Percentiles rank a stretch among this genome's conserved stretches.
These are phyloP conservation scores for Pyrus bretschneideri DNA, from an alignment of 306 rosid species.

Conservation along the genomic window DNA sequence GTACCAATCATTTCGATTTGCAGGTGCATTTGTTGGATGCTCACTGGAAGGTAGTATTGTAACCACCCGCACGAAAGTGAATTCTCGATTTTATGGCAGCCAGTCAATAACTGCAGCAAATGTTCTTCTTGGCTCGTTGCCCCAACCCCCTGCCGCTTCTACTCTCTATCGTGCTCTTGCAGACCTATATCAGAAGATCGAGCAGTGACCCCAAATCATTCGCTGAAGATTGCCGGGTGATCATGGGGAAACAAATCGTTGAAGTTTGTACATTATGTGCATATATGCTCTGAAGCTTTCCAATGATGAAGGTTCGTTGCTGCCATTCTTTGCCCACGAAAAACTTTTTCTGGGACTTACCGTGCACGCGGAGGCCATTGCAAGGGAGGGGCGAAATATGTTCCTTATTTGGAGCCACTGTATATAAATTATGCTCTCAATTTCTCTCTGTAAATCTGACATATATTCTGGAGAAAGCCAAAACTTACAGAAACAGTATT, in stretches of 20 bases:
- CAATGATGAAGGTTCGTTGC: slow-evolving; percentile 23
- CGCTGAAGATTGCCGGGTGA: neutral
- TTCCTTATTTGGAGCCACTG: slow-evolving; percentile 3
- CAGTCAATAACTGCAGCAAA: slow-evolving; percentile 68
- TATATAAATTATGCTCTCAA: neutral
- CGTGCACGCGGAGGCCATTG: neutral
- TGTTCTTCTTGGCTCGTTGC: slow-evolving; percentile 77
- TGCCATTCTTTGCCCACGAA: slow-evolving; percentile 39
- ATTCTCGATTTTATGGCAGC: slow-evolving; percentile 74
- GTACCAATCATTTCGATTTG: slow-evolving; percentile 8
- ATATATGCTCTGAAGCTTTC: slow-evolving; percentile 23
- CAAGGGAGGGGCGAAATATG: neutral
- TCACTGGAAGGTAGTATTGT: slow-evolving; percentile 88
- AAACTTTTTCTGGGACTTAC: slow-evolving; percentile 3
- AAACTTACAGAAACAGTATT: neutral
- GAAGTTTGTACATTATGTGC: slow-evolving; percentile 20
- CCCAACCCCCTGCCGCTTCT: slow-evolving; percentile 89
- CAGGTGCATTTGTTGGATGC: slow-evolving; percentile 98
- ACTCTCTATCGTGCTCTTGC: slow-evolving; percentile 67
- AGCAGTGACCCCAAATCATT: slow-evolving; percentile 14
- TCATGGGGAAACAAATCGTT: neutral
- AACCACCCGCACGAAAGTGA: slow-evolving; percentile 55
- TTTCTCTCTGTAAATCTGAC: neutral
- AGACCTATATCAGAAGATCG: slow-evolving; percentile 59
- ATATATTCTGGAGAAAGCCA: neutral